A percentile compares a stretch with the other conserved stretches of the same genome.
phyloP scores from a whole-genome alignment of 306 rosid genomes.

The Fragaria vesca region DNA sequence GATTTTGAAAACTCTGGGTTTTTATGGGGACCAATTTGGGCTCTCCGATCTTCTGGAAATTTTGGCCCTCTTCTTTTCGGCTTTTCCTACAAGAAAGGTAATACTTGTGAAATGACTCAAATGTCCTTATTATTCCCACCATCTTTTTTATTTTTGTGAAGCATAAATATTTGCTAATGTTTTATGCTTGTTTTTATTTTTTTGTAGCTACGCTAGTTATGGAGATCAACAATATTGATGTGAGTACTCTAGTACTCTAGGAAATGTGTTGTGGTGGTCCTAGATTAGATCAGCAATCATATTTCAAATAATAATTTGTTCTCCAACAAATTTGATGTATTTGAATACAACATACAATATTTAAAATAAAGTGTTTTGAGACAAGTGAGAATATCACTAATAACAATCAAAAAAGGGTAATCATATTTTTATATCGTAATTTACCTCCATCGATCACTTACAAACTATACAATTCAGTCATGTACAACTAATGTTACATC shows the following conservation, averaged over 20 bases:
- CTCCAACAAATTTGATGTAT: too few relatives aligned
- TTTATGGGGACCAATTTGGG: neutral
- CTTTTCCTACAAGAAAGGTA: neutral
- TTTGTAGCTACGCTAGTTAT: neutral
- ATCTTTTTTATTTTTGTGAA: neutral
- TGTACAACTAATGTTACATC: too few relatives aligned
- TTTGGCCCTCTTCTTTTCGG: neutral
- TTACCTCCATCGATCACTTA: too few relatives aligned
- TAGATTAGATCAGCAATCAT: neutral
- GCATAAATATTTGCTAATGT: neutral
- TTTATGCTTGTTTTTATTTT: neutral
- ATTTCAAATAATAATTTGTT: too few relatives aligned
- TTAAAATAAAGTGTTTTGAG: too few relatives aligned
- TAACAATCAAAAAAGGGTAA: too few relatives aligned
- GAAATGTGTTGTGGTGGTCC: neutral
- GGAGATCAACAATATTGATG: neutral
- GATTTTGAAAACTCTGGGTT: conserved; percentile 3
- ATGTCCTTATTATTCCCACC: neutral
- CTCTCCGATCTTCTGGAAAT: neutral
- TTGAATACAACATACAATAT: too few relatives aligned
- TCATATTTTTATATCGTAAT: too few relatives aligned
- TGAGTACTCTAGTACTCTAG: too few relatives aligned
- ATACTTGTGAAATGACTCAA: neutral
- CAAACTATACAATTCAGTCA: too few relatives aligned
- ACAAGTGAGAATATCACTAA: too few relatives aligned